Base-by-base conservation (phyloP, 306 rosid genomes). In the Hylodesmum podocarpum region DNA sequence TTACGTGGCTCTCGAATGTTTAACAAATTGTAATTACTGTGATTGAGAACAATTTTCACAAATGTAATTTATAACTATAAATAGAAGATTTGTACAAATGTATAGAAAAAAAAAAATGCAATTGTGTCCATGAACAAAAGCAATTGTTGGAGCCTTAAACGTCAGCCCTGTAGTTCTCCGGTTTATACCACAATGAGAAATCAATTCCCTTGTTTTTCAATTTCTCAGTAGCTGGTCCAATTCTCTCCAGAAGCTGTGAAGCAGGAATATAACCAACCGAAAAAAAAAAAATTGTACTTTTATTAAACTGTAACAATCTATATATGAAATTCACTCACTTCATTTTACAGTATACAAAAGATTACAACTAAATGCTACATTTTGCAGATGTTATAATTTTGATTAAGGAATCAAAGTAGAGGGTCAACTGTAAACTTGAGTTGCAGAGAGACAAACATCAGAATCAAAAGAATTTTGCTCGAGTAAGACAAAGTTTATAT, bases 141-240 rank as follows among this genome's bases (percentile, higher is more conserved):
- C 74, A 83, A 47, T 58, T 22, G 6, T 34, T 12, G 18, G 74
- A 24, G 22, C 69, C 73, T 90, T 86, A 94, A 85, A 94, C 63
- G 46, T 94, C 96, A 36, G 95, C 84, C 69, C 49, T 57, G 80
- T 91, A 94, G 78, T 82, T 84, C 65, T 94, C 93, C 47, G 98
- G 98, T 87, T 90, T 94, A 66, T 87, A 92, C 97, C 97, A 92
- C 84, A 90, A 80, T 57, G 98, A 89, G 80, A 92, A 88, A 81
- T 90, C 92, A 54, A 89, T 82, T 68, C 89, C 90, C 70, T 90
- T 86, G 80, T 75, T 54, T 88, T 84, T 89, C 73, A 94, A 75
- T 44, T 81, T 87, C 80, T 92, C 96, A 34, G 98, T 92, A 80
- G 98, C 89, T 6, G 95, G 91, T 65, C 93, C 91, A 82, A 90